These are phyloP conservation scores for Macrophomina pseudophaseolina DNA, from an alignment of 2,329 filamentous ascomycete genomes.

Conservation along the genomic window DNA sequence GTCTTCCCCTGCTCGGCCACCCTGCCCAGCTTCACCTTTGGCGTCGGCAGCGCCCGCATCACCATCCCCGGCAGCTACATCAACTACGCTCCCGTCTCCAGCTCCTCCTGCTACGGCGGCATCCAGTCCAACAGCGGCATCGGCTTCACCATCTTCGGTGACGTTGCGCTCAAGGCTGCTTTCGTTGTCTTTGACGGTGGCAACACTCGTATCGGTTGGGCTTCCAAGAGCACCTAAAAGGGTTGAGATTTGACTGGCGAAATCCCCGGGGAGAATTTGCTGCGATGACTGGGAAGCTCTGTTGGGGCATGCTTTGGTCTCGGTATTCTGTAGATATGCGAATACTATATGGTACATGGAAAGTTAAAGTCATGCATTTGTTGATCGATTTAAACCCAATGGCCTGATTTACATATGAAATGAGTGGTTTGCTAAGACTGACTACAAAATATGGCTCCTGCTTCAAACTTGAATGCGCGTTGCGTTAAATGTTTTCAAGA, in stretches of 20 bases:
- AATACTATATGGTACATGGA: not conserved
- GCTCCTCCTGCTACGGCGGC: conserved; percentile 71
- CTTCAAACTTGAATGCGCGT: too few species aligned
- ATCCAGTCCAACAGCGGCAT: conserved; percentile 69
- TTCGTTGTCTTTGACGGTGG: conserved; percentile 55
- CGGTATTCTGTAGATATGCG: not conserved
- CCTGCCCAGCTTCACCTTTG: conserved; percentile 60
- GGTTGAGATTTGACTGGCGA: not conserved
- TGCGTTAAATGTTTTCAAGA: too few species aligned
- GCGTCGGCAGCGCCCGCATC: conserved; percentile 56
- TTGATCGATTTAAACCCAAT: too few species aligned
- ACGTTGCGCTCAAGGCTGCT: conserved; percentile 78
- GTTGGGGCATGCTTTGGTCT: not conserved
- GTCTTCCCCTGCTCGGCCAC: conserved; percentile 57
- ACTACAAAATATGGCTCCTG: too few species aligned
- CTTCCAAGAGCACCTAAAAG: conserved; percentile 7
- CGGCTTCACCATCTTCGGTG: conserved; percentile 72
- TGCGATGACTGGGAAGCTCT: not conserved
- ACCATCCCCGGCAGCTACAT: conserved; percentile 60
- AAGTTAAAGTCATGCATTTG: too few species aligned
- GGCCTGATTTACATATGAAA: too few species aligned
- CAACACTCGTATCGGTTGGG: conserved; percentile 15
- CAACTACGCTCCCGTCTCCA: conserved; percentile 56
- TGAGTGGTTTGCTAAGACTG: too few species aligned
- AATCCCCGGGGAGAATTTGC: not conserved